phyloP scores from a whole-genome alignment of 306 rosid genomes.

The Acacia confusa region DNA sequence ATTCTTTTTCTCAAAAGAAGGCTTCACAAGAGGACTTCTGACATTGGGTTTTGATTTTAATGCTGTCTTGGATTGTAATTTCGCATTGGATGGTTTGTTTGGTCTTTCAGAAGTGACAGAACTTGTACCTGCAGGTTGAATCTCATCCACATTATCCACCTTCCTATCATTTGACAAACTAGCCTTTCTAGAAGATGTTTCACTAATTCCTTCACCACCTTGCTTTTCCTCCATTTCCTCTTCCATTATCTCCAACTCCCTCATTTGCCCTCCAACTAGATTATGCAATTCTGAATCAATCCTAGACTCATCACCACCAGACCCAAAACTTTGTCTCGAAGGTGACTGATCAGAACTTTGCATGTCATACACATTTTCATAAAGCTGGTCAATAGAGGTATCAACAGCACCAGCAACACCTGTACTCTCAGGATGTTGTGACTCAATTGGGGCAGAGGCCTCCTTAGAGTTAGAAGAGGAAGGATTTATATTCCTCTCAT shows the following conservation, averaged over 20 bases:
- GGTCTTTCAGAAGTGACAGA: slow-evolving; percentile 52
- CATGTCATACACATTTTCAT: slow-evolving; percentile 97
- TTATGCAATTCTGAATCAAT: slow-evolving; percentile 88
- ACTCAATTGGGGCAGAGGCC: slow-evolving; percentile 31
- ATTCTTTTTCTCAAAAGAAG: slow-evolving; percentile 45
- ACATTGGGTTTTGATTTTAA: slow-evolving; percentile 56
- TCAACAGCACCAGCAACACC: slow-evolving; percentile 59
- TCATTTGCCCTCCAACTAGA: slow-evolving; percentile 92
- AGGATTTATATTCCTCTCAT: slow-evolving; percentile 43
- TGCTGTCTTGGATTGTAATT: slow-evolving; percentile 37
- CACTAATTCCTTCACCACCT: slow-evolving; percentile 48
- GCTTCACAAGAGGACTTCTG: slow-evolving; percentile 52
- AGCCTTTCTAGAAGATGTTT: slow-evolving; percentile 53
- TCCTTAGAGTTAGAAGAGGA: slow-evolving; percentile 56
- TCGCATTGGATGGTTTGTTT: slow-evolving; percentile 42
- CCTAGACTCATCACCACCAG: slow-evolving; percentile 95
- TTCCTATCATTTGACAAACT: slow-evolving; percentile 48
- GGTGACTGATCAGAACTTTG: slow-evolving; percentile 96
- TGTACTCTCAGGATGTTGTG: slow-evolving; percentile 37
- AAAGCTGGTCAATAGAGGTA: slow-evolving; percentile 88
- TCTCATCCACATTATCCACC: slow-evolving; percentile 43
- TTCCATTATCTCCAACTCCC: slow-evolving; percentile 93
- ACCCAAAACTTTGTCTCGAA: slow-evolving; percentile 80
- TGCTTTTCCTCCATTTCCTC: slow-evolving; percentile 67
- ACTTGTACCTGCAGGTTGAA: slow-evolving; percentile 49